These are phyloP conservation scores for Salix viminalis DNA, from an alignment of 345 rosid species.

Conservation along the genomic window DNA sequence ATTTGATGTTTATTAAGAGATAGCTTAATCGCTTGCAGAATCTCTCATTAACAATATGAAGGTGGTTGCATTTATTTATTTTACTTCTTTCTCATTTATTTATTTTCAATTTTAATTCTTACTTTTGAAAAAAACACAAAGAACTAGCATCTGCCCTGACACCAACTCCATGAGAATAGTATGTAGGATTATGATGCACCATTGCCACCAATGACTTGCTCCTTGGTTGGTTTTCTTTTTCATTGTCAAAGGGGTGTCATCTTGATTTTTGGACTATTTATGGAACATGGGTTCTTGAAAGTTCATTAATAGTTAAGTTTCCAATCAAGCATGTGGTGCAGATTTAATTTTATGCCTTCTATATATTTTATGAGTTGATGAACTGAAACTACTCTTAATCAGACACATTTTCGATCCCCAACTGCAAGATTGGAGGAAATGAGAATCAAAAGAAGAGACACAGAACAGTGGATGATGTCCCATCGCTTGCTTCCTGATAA, in stretches of 20 bases:
- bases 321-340: too few species aligned
- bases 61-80: too few species aligned
- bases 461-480: conserved; percentile 81
- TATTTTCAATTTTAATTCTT: background rate
- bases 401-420: conserved; percentile 30
- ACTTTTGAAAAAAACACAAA: background rate
- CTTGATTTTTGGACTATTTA: background rate
- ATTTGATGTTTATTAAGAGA: too few species aligned
- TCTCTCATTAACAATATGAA: too few species aligned
- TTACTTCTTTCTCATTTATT: too few species aligned
- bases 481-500: conserved; percentile 64
- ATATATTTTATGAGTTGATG: background rate
- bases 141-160: background rate
- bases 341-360: too few species aligned
- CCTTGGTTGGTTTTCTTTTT: background rate
- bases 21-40: too few species aligned
- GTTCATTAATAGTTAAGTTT: too few species aligned
- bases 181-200: background rate
- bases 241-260: background rate
- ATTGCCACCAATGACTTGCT: background rate
- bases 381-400: conserved; percentile 1
- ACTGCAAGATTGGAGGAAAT: conserved; percentile 69
- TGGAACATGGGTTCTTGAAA: too few species aligned
- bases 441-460: conserved; percentile 82
- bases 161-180: background rate